Conservation (phyloP, 805 yeast genomes). For the Saturnispora saitoi region DNA sequence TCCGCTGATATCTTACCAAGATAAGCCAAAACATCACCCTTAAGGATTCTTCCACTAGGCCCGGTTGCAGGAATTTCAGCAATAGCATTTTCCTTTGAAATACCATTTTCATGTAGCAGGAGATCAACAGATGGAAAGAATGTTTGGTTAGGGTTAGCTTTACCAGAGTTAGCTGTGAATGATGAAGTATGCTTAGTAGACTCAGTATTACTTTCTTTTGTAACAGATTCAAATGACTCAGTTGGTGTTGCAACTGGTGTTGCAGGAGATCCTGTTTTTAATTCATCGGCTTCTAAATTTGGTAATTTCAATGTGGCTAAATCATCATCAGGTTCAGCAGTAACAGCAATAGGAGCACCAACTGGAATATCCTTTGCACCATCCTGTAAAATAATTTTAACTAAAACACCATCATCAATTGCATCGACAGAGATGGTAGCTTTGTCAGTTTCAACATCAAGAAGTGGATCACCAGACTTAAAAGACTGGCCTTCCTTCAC, state of each 20-base stretch:
- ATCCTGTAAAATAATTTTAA: slow-evolving; percentile 58
- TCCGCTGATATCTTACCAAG: slow-evolving; percentile 62
- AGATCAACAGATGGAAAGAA: slow-evolving; percentile 73
- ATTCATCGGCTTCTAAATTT: slow-evolving; percentile 26
- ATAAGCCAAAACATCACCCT: slow-evolving; percentile 85
- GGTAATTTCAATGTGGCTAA: slow-evolving; percentile 56
- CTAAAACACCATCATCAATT: slow-evolving; percentile 84
- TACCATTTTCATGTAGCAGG: slow-evolving; percentile 50
- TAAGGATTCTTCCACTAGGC: slow-evolving; percentile 76
- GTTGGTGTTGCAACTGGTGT: slow-evolving; percentile 17
- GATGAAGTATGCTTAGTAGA: slow-evolving; percentile 1
- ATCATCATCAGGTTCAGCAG: slow-evolving; percentile 88
- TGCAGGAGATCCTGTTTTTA: slow-evolving; percentile 12
- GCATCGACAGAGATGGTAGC: slow-evolving; percentile 82
- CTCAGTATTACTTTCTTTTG: slow-evolving; percentile 8
- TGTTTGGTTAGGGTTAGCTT: slow-evolving; percentile 59
- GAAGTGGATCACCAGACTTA: slow-evolving; percentile 70
- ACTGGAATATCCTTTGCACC: slow-evolving; percentile 80
- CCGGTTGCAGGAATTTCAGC: slow-evolving; percentile 75
- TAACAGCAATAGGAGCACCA: slow-evolving; percentile 80
- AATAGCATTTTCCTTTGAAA: slow-evolving; percentile 64
- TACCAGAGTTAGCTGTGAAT: slow-evolving; percentile 15
- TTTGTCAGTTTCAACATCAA: slow-evolving; percentile 83
- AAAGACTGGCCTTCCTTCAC: slow-evolving; percentile 67
- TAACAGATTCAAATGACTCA: background rate